Evolutionary conservation across 129 eudicot genomes (phyloP).

Genomic region (Pseudognaphalium luteoalbum): DNA sequence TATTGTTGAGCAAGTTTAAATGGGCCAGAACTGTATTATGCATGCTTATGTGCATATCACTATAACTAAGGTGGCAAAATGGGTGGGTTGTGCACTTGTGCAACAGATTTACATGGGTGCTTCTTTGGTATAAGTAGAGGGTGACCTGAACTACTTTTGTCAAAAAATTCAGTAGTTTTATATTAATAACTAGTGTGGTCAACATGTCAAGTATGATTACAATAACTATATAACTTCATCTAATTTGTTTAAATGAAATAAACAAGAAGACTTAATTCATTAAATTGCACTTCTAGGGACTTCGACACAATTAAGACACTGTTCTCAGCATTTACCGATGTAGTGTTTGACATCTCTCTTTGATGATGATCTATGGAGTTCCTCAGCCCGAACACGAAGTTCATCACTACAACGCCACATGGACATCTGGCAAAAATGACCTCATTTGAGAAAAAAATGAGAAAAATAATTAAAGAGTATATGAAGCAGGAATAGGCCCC

Average conservation of each 20-base stretch:
- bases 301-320: neutral
- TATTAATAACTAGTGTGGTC: no score
- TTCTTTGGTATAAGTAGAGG: neutral
- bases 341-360: constrained; percentile 94
- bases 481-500: constrained; percentile 5
- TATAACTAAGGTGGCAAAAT: neutral
- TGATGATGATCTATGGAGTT: constrained; percentile 59
- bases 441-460: constrained; percentile 1
- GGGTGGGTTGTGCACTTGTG: neutral
- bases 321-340: constrained; percentile 54
- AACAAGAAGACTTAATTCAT: neutral
- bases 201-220: neutral
- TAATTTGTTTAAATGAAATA: neutral
- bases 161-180: neutral
- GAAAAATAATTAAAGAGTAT: neutral
- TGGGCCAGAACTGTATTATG: neutral
- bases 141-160: neutral
- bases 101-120: neutral
- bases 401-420: constrained; percentile 99
- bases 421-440: constrained; percentile 58
- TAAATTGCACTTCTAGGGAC: neutral
- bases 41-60: constrained; percentile 9
- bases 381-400: constrained; percentile 84
- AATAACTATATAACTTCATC: neutral
- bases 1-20: neutral